Base-by-base conservation (phyloP, 495 filamentous ascomycete species). In the Penicillium salamii region DNA sequence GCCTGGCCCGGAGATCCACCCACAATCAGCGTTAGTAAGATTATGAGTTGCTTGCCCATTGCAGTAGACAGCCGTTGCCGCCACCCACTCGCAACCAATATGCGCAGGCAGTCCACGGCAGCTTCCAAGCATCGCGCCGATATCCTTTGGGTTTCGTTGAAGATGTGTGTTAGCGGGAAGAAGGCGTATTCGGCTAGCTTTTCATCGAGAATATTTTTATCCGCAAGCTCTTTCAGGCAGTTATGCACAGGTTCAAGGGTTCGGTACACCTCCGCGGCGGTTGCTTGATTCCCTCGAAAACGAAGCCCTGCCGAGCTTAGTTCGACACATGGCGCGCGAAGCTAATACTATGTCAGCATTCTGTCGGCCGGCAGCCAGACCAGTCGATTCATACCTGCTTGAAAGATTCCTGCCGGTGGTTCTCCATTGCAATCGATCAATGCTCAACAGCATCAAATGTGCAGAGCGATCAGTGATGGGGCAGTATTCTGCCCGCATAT, bases 161-260 rank as follows among this genome's bases (percentile, higher is more conserved):
- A 86, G 40, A 97, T 82, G 52, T 95, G 87, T 2, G 88, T 89
- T 0, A 99, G 70, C 0, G 93, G 93, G 56, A 96, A 93, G 76
- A 97, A 97, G 55, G 87, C 80, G 72, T 96, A 99, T 65, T 97
- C 90, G 7, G 91, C 93, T 20, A 97, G 71, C 65, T 89, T 90
- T 43, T 82, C 76, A 61, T 96, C 89, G 9, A 97, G 71, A 1
- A 76, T 70, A 28, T 78, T 71, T 39, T 72, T 69, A 37, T 51
- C 60, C 31, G 74, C 70, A 55, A 87, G 73, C 28, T 70, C 62
- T 5, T 75, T 65, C 19, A 95, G 68, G 15, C 78, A 58, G 12
- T 55, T 48, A 34, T 74, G 70, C 3, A 95, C 70, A 0, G 73
- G 61, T 21, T 81, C 72, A 19, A 87, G 71, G 19, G 78, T 75